Conservation (phyloP, 139 green algal genomes). For the Tetratostichococcus sp. region DNA sequence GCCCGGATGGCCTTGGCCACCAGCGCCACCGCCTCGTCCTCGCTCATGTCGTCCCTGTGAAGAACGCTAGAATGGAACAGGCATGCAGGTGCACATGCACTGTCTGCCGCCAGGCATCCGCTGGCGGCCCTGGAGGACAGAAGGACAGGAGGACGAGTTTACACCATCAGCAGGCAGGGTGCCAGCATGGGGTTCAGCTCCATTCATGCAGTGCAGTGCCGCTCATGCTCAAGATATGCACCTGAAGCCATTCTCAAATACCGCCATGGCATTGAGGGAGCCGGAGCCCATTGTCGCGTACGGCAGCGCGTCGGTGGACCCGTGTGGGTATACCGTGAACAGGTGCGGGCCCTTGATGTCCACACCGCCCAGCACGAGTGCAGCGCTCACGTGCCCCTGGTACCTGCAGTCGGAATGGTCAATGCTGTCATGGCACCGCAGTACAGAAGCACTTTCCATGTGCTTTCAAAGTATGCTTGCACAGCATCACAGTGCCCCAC, state of each 20-base stretch:
- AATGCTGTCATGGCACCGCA: too few species aligned
- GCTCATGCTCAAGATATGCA: too few species aligned
- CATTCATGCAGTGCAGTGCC: too few species aligned
- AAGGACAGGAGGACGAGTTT: too few species aligned
- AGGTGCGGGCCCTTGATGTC: conserved; percentile 94
- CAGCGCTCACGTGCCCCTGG: conserved; percentile 92
- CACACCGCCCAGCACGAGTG: conserved; percentile 92
- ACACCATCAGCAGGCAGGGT: too few species aligned
- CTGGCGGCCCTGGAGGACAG: too few species aligned
- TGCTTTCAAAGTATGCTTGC: too few species aligned
- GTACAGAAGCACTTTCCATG: too few species aligned
- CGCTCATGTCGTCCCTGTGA: conserved; percentile 89
- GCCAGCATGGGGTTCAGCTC: too few species aligned
- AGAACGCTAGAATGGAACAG: background rate
- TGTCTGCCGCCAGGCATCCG: too few species aligned
- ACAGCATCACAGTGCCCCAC: too few species aligned
- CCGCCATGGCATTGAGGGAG: conserved; percentile 93
- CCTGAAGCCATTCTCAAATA: conserved; percentile 86
- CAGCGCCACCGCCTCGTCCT: conserved; percentile 78
- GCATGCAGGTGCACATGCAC: too few species aligned
- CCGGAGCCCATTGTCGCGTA: conserved; percentile 97
- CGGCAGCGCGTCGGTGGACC: conserved; percentile 93
- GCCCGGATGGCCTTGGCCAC: conserved; percentile 69
- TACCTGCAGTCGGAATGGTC: conserved; percentile 81
- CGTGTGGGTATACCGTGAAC: conserved; percentile 97